Percentiles rank a stretch among this genome's conserved stretches.
Conservation (phyloP, 2,329 filamentous ascomycete genomes). For the Emergomyces pasteurianus region DNA sequence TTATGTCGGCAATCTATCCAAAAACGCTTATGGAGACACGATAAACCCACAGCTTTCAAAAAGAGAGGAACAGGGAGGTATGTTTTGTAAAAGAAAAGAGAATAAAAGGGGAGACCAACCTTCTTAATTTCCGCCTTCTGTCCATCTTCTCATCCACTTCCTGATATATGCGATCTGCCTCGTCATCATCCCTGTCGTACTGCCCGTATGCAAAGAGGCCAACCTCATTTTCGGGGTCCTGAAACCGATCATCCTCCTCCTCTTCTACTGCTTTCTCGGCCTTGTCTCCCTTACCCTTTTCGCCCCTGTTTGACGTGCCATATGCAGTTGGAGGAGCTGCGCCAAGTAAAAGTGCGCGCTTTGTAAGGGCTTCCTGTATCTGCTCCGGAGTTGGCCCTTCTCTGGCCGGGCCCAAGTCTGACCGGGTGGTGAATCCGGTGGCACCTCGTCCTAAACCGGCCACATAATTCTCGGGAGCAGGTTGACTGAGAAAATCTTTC, state of each 20-base stretch:
- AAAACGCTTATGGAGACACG: conserved; percentile 46
- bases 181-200: conserved; percentile 95
- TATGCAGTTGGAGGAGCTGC: conserved; percentile 60
- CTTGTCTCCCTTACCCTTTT: conserved; percentile 38
- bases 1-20: conserved; percentile 68
- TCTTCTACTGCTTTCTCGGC: conserved; percentile 53
- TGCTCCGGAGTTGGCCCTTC: conserved; percentile 96
- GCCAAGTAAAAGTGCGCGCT: conserved; percentile 74
- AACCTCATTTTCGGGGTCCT: conserved; percentile 94
- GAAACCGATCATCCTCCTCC: conserved; percentile 69
- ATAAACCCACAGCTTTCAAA: conserved; percentile 51
- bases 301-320: conserved; percentile 51
- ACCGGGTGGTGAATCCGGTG: conserved; percentile 94
- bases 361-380: conserved; percentile 94
- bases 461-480: conserved; percentile 77
- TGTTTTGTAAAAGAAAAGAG: neutral
- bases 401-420: conserved; percentile 85
- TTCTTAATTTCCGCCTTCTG: conserved; percentile 69
- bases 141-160: conserved; percentile 98
- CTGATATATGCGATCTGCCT: conserved; percentile 91
- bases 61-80: conserved; percentile 12
- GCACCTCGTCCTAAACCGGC: conserved; percentile 95
- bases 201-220: conserved; percentile 90
- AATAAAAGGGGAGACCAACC: conserved; percentile 48
- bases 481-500: conserved; percentile 82